A percentile compares a stretch with the other conserved stretches of the same genome.
These are phyloP conservation scores for Collybiopsis confluens DNA, from an alignment of 768 basidiomycete species.

Conservation along the genomic window DNA sequence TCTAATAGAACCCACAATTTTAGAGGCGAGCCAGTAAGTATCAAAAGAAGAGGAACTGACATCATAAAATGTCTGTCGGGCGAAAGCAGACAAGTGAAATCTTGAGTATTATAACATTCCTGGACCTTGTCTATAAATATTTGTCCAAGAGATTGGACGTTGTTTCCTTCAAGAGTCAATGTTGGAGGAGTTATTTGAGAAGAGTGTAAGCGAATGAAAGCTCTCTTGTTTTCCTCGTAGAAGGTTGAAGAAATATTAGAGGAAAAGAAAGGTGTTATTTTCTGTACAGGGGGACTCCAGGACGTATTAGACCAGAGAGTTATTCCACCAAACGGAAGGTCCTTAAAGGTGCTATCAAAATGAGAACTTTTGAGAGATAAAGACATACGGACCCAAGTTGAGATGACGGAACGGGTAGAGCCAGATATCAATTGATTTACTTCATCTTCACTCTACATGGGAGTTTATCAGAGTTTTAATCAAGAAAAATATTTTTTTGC, in stretches of 20 bases:
- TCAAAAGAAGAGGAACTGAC: neutral
- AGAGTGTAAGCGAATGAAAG: neutral
- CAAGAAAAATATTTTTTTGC: too few species aligned
- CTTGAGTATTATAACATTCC: neutral
- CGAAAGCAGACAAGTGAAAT: neutral
- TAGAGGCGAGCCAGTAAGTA: neutral
- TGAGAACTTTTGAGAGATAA: neutral
- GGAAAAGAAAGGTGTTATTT: neutral
- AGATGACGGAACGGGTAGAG: neutral
- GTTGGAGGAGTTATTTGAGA: neutral
- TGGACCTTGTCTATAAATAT: neutral
- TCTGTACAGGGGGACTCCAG: neutral
- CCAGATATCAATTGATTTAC: too few species aligned
- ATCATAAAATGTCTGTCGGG: neutral
- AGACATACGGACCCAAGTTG: neutral
- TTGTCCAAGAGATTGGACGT: neutral
- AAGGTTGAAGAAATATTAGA: neutral
- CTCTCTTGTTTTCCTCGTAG: neutral
- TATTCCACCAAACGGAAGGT: neutral
- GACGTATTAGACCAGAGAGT: neutral
- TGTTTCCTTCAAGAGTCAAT: neutral
- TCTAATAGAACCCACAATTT: neutral
- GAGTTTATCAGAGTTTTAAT: too few species aligned
- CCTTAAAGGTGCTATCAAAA: neutral
- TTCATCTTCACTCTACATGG: too few species aligned